phyloP scores from a whole-genome alignment of 371 early-diverging fungal genomes.

The Mortierella sp. region DNA sequence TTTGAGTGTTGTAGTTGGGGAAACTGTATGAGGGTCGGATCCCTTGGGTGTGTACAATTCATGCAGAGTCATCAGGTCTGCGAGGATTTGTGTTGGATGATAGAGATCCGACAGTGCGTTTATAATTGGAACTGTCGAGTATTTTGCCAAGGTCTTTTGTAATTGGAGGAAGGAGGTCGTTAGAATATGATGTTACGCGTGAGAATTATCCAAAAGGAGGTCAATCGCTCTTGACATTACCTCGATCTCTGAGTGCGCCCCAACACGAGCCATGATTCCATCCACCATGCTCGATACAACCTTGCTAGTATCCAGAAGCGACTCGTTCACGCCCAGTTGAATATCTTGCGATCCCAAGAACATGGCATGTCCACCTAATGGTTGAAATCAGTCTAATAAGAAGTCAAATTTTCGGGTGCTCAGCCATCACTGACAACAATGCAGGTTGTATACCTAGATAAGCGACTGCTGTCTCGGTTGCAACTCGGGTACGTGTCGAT shows the following conservation, averaged over 20 bases:
- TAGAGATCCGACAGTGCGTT: conserved; percentile 94
- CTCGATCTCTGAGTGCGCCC: conserved; percentile 89
- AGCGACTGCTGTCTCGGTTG: conserved; percentile 92
- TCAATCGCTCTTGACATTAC: conserved; percentile 44
- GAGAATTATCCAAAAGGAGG: background rate
- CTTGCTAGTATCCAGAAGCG: conserved; percentile 86
- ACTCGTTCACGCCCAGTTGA: conserved; percentile 95
- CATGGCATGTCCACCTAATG: conserved; percentile 91
- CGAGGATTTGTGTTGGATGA: conserved; percentile 97
- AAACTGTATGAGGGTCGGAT: conserved; percentile 40
- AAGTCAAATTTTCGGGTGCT: background rate
- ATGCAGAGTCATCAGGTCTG: conserved; percentile 95
- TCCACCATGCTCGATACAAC: conserved; percentile 96
- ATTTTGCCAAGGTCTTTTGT: conserved; percentile 77
- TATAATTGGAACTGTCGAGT: conserved; percentile 93
- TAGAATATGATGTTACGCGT: background rate
- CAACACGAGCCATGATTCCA: conserved; percentile 93
- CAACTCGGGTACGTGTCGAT: conserved; percentile 95
- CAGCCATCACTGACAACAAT: no score
- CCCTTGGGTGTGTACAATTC: conserved; percentile 70
- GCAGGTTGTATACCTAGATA: conserved; percentile 70
- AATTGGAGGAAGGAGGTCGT: background rate
- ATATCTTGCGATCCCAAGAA: conserved; percentile 95
- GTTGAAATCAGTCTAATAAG: no score
- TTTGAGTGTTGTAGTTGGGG: conserved; percentile 68